These are phyloP conservation scores for Scedosporium apiospermum DNA, from an alignment of 2,329 filamentous ascomycete genomes.

Conservation along the genomic window DNA sequence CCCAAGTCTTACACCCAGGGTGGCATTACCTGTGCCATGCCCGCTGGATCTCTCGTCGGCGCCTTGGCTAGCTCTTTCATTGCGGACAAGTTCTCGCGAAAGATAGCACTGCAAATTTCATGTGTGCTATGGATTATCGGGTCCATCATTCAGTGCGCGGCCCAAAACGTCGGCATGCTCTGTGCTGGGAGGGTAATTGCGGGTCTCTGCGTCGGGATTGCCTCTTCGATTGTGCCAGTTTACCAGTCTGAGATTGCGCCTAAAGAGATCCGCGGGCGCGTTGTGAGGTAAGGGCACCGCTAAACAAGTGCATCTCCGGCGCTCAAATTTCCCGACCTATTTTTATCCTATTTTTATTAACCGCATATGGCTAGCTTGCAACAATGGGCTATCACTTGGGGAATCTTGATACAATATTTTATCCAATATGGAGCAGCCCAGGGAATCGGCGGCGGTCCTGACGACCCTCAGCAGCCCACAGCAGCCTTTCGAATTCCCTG, in stretches of 20 bases:
- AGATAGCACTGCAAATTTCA: constrained; percentile 37
- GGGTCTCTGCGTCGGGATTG: constrained; percentile 65
- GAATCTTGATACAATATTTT: constrained; percentile 58
- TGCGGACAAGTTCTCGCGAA: constrained; percentile 40
- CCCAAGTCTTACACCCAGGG: constrained; percentile 50
- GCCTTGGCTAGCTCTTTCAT: constrained; percentile 40
- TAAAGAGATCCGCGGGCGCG: constrained; percentile 46
- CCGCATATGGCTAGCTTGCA: constrained; percentile 31
- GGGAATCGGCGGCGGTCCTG: constrained; percentile 36
- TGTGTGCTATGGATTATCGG: constrained; percentile 43
- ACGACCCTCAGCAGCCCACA: constrained; percentile 38
- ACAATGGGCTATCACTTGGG: constrained; percentile 64
- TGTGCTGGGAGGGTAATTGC: constrained; percentile 62
- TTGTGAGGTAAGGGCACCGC: constrained; percentile 31
- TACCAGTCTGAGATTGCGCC: constrained; percentile 60
- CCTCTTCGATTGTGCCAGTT: constrained; percentile 60
- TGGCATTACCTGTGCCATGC: constrained; percentile 65
- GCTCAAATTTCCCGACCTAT: background rate
- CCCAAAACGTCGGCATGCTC: constrained; percentile 61
- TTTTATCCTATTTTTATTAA: background rate
- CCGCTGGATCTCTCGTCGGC: constrained; percentile 59
- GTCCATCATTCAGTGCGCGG: constrained; percentile 46
- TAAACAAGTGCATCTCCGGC: background rate
- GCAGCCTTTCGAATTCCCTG: constrained; percentile 52
- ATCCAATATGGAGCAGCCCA: constrained; percentile 55